A percentile compares a stretch with the other conserved stretches of the same genome.
Conservation (phyloP, 1,139 yeast species). For the Geotrichum armillariae region DNA sequence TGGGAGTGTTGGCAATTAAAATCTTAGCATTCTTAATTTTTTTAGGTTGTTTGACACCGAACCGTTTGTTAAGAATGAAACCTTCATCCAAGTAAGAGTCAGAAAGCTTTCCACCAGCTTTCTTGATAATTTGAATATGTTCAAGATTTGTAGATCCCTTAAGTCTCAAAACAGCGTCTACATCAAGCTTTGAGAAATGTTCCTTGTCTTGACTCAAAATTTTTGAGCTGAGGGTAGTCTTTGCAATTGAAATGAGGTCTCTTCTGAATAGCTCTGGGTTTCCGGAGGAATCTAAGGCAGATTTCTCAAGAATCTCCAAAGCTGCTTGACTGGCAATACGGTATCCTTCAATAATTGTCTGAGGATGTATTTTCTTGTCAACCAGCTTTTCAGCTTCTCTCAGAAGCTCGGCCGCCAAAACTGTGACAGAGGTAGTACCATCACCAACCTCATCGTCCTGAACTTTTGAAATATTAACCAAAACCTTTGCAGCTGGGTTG, state of each 20-base stretch:
- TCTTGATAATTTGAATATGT: conserved; percentile 90
- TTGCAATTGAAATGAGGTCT: conserved; percentile 85
- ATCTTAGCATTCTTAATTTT: conserved; percentile 79
- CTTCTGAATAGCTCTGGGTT: conserved; percentile 64
- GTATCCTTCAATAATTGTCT: conserved; percentile 94
- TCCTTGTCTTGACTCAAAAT: conserved; percentile 93
- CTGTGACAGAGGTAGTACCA: conserved; percentile 98
- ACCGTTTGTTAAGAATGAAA: conserved; percentile 83
- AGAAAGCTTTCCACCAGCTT: conserved; percentile 86
- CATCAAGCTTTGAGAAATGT: conserved; percentile 84
- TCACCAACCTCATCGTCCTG: conserved; percentile 99
- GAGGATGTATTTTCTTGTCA: conserved; percentile 94
- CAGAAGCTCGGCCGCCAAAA: conserved; percentile 83
- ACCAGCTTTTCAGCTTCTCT: conserved; percentile 94
- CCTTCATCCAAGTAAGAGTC: conserved; percentile 97
- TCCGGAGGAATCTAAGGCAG: conserved; percentile 73
- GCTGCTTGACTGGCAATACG: conserved; percentile 87
- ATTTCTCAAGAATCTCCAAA: conserved; percentile 69
- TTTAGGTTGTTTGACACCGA: conserved; percentile 94
- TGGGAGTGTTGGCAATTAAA: conserved; percentile 90
- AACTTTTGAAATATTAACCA: conserved; percentile 92
- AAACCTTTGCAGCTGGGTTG: conserved; percentile 97
- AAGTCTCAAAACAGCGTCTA: conserved; percentile 87
- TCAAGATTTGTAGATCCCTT: conserved; percentile 94
- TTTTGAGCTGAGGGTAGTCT: conserved; percentile 90